Evolutionary conservation across 345 rosid species (phyloP).

Genomic region (Rhodomyrtus tomentosa): DNA sequence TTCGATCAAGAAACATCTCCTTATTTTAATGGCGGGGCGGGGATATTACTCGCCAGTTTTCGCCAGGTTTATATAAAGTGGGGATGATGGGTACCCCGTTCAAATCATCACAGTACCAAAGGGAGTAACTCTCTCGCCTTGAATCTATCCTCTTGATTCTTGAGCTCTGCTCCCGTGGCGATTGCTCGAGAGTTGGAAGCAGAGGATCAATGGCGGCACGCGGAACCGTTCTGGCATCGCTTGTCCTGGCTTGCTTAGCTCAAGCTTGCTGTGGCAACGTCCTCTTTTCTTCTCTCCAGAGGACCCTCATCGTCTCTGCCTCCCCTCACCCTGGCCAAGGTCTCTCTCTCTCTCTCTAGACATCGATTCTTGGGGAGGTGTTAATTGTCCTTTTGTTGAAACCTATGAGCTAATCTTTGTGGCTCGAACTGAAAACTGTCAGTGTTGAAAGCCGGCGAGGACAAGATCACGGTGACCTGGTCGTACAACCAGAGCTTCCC

Average conservation of each 20-base stretch:
- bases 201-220: background rate
- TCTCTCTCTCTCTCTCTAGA: constrained; percentile 1
- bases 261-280: constrained; percentile 8
- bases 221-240: constrained; percentile 1
- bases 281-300: constrained; percentile 30
- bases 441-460: constrained; percentile 44
- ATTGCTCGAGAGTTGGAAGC: background rate
- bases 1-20: background rate
- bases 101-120: background rate
- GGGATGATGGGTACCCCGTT: background rate
- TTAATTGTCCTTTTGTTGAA: background rate
- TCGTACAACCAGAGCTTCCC: constrained; percentile 25
- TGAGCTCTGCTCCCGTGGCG: background rate
- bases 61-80: background rate
- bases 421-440: background rate
- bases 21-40: background rate
- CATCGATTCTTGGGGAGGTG: background rate
- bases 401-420: background rate
- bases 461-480: constrained; percentile 51
- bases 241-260: constrained; percentile 4
- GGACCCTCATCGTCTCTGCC: constrained; percentile 24
- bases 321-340: constrained; percentile 25
- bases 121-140: background rate
- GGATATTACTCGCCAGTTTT: background rate
- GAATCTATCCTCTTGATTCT: background rate